Percentiles rank a stretch among this genome's conserved stretches.
Evolutionary conservation across 2,329 filamentous ascomycete genomes (phyloP).

Genomic region (Aspergillus clavatus): DNA sequence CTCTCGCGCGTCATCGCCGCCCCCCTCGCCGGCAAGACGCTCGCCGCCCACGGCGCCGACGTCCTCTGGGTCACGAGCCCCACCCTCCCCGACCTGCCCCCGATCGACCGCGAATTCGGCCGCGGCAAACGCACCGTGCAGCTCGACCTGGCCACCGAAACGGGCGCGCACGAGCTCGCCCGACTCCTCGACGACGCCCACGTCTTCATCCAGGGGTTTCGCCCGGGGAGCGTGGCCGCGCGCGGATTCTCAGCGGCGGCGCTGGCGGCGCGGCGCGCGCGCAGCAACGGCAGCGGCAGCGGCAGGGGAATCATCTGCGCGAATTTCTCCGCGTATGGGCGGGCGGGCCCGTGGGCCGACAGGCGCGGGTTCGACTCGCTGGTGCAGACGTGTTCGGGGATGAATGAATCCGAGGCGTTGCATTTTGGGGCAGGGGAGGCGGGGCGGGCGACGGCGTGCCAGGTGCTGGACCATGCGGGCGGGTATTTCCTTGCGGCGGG

Average conservation of each 20-base stretch:
- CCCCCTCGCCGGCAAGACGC: slow-evolving; percentile 33
- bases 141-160: slow-evolving; percentile 28
- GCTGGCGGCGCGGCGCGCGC: slow-evolving; percentile 37
- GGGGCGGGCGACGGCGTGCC: slow-evolving; percentile 47
- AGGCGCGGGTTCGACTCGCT: slow-evolving; percentile 54
- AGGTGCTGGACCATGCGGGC: slow-evolving; percentile 53
- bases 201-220: slow-evolving; percentile 46
- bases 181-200: slow-evolving; percentile 34
- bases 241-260: slow-evolving; percentile 41
- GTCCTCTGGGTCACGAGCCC: slow-evolving; percentile 39
- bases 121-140: slow-evolving; percentile 37
- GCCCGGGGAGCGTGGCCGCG: slow-evolving; percentile 45
- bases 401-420: slow-evolving; percentile 53
- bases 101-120: slow-evolving; percentile 33
- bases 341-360: slow-evolving; percentile 43
- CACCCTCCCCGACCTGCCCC: slow-evolving; percentile 31
- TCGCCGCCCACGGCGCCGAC: slow-evolving; percentile 40
- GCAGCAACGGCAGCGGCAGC: too few relatives aligned
- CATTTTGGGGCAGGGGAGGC: slow-evolving; percentile 38
- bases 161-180: slow-evolving; percentile 23
- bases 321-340: slow-evolving; percentile 52
- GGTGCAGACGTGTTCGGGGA: slow-evolving; percentile 52
- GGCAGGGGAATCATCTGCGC: slow-evolving; percentile 45
- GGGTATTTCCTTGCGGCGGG: slow-evolving; percentile 55
- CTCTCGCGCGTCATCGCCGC: slow-evolving; percentile 39